Evolutionary conservation across 2,329 filamentous ascomycete species (phyloP).

Genomic region (Colletotrichum echinochloae): DNA sequence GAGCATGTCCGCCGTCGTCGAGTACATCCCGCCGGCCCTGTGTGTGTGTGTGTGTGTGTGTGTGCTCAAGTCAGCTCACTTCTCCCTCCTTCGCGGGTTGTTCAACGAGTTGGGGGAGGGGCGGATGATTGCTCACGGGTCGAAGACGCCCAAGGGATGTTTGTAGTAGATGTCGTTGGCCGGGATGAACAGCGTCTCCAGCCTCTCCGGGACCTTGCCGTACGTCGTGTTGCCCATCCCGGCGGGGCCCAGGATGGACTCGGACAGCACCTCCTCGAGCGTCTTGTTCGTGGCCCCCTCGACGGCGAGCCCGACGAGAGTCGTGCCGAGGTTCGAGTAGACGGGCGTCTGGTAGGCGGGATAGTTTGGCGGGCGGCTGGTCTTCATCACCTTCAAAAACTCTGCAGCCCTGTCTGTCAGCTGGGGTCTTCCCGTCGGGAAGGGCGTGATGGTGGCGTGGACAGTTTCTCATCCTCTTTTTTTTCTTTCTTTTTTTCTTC

Average conservation of each 20-base stretch:
- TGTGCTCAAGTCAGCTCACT: background rate
- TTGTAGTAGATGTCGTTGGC: slow-evolving; percentile 51
- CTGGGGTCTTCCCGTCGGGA: background rate
- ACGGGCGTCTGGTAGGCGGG: slow-evolving; percentile 57
- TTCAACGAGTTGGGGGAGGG: background rate
- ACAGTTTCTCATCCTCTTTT: background rate
- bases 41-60: background rate
- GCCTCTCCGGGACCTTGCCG: slow-evolving; percentile 46
- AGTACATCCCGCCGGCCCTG: slow-evolving; percentile 56
- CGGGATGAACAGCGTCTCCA: slow-evolving; percentile 52
- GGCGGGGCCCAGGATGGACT: slow-evolving; percentile 56
- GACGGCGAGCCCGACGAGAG: slow-evolving; percentile 58
- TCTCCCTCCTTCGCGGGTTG: too few relatives aligned
- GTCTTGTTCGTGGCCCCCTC: slow-evolving; percentile 57
- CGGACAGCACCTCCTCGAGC: slow-evolving; percentile 53
- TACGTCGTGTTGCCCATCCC: slow-evolving; percentile 56
- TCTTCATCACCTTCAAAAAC: slow-evolving; percentile 46
- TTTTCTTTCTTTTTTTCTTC: background rate
- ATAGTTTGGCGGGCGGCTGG: slow-evolving; percentile 53
- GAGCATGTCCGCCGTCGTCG: slow-evolving; percentile 56
- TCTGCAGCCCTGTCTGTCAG: slow-evolving; percentile 30
- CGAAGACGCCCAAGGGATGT: slow-evolving; percentile 49
- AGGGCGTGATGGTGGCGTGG: background rate
- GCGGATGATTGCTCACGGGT: slow-evolving; percentile 50
- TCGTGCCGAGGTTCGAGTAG: slow-evolving; percentile 63